These are phyloP conservation scores for Puccinia coronata DNA, from an alignment of 1,284 basidiomycete species.

Conservation along the genomic window DNA sequence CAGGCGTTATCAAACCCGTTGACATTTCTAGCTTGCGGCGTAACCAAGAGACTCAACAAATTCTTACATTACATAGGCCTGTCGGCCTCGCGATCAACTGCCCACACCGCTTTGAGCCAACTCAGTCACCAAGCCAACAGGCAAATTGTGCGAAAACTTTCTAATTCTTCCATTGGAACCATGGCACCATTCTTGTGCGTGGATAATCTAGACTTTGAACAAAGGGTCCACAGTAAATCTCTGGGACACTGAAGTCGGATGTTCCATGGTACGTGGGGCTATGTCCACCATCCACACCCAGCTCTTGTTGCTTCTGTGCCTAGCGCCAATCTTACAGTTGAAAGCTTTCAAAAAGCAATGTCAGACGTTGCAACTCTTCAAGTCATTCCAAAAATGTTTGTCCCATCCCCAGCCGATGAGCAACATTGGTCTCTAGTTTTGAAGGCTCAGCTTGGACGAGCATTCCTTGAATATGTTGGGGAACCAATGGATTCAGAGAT, in stretches of 20 bases:
- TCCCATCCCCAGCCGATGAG: not conserved
- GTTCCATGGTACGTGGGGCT: constrained; percentile 12
- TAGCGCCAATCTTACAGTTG: not conserved
- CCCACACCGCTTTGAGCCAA: not conserved
- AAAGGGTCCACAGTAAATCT: not conserved
- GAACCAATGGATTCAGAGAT: not conserved
- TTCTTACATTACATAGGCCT: not conserved
- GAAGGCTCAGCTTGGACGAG: not conserved
- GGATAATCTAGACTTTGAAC: not conserved
- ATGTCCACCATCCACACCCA: not conserved
- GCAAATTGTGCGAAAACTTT: not conserved
- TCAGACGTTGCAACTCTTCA: not conserved
- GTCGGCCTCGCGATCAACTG: not conserved
- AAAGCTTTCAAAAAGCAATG: not conserved
- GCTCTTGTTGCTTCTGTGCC: not conserved
- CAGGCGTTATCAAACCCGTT: not conserved
- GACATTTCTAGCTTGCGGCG: not conserved
- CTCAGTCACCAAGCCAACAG: not conserved
- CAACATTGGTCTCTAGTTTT: not conserved
- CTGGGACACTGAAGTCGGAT: not conserved
- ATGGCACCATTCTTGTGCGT: not conserved
- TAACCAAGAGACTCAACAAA: not conserved
- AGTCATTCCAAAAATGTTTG: not conserved
- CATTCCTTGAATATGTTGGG: not conserved
- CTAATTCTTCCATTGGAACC: not conserved